These are phyloP conservation scores for Chaetomidium leptoderma DNA, from an alignment of 495 filamentous ascomycete genomes.

Conservation along the genomic window DNA sequence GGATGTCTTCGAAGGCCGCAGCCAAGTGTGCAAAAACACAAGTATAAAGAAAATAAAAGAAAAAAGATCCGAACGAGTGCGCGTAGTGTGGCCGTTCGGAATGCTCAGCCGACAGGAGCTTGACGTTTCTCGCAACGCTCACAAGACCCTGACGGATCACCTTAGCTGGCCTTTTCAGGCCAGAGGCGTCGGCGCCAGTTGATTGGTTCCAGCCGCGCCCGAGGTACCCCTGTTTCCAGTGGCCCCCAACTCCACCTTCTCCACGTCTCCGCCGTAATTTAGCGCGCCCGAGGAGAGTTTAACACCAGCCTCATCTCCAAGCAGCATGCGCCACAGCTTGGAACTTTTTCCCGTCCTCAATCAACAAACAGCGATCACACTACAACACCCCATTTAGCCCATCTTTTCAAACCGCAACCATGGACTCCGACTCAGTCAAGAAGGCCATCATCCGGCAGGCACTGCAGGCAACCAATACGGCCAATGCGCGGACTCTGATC, in stretches of 20 bases:
- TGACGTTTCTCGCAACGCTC: neutral
- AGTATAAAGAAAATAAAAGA: slow-evolving; percentile 12
- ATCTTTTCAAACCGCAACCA: slow-evolving; percentile 19
- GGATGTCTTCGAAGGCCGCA: neutral
- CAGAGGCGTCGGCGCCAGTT: neutral
- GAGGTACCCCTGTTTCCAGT: slow-evolving; percentile 23
- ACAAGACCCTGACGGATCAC: slow-evolving; percentile 14
- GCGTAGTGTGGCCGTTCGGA: slow-evolving; percentile 13
- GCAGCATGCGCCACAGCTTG: slow-evolving; percentile 17
- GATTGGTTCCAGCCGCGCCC: slow-evolving; percentile 13
- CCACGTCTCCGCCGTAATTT: slow-evolving; percentile 3
- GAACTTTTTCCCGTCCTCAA: slow-evolving; percentile 7
- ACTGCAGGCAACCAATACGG: slow-evolving; percentile 66
- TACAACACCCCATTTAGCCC: neutral
- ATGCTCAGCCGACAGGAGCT: slow-evolving; percentile 13
- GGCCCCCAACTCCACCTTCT: slow-evolving; percentile 3
- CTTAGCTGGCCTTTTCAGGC: slow-evolving; percentile 36
- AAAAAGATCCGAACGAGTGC: slow-evolving; percentile 24
- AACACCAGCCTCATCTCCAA: slow-evolving; percentile 20
- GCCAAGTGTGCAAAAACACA: slow-evolving; percentile 7
- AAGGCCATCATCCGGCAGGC: slow-evolving; percentile 67
- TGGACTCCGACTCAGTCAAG: slow-evolving; percentile 54
- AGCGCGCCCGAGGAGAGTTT: too few species aligned
- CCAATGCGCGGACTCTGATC: slow-evolving; percentile 70
- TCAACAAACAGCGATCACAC: neutral